phyloP scores from a whole-genome alignment of 2,329 filamentous ascomycete species.

The Ophiostoma triangulosporum region DNA sequence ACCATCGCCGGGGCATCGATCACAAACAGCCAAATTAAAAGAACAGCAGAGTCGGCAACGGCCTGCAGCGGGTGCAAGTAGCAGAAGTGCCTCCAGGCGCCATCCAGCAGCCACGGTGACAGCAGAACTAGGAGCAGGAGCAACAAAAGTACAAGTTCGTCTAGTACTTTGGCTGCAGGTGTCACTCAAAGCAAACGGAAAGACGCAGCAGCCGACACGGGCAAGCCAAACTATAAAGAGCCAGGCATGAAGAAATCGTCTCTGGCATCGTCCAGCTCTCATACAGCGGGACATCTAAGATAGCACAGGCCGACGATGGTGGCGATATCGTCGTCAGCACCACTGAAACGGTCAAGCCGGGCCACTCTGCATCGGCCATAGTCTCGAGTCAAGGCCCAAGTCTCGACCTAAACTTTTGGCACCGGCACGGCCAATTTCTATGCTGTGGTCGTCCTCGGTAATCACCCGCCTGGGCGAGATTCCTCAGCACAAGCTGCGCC shows the following conservation, averaged over 20 bases:
- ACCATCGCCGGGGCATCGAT: background rate
- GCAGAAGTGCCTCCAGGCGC: background rate
- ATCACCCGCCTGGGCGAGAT: slow-evolving; percentile 25
- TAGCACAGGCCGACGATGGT: background rate
- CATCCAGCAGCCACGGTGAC: background rate
- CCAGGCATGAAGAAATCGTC: background rate
- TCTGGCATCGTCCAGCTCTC: background rate
- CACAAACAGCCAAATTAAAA: background rate
- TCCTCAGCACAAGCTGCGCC: slow-evolving; percentile 19
- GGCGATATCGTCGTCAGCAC: background rate
- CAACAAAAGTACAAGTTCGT: background rate
- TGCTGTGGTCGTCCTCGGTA: slow-evolving; percentile 19
- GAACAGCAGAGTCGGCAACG: background rate
- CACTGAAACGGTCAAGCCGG: slow-evolving; percentile 9
- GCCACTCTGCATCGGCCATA: background rate
- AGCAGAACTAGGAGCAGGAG: background rate
- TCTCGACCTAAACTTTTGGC: background rate
- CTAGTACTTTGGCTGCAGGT: too few species aligned
- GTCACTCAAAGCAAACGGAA: background rate
- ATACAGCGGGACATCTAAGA: background rate
- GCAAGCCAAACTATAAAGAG: background rate
- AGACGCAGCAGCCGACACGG: background rate
- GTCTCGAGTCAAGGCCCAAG: background rate
- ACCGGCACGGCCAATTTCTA: slow-evolving; percentile 16
- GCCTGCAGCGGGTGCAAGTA: background rate